Percentiles rank a stretch among this genome's conserved stretches.
These are phyloP conservation scores for Chalaropsis ovoidea DNA, from an alignment of 2,329 filamentous ascomycete species.

Conservation along the genomic window DNA sequence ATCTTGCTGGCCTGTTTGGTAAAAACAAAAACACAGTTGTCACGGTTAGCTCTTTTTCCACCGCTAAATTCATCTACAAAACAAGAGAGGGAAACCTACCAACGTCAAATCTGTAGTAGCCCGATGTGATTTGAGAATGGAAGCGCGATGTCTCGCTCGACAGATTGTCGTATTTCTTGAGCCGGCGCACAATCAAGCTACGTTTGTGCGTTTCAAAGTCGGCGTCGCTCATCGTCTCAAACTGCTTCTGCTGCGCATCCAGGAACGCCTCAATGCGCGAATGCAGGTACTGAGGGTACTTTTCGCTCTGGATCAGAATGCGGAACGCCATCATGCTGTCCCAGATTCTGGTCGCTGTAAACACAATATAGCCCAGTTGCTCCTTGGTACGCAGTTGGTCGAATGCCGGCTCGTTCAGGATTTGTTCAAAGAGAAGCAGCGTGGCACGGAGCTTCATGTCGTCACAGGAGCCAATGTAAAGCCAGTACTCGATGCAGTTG, in stretches of 20 bases:
- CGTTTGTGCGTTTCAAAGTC: slow-evolving; percentile 89
- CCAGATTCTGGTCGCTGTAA: slow-evolving; percentile 62
- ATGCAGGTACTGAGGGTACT: slow-evolving; percentile 72
- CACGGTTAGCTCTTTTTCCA: slow-evolving; percentile 31
- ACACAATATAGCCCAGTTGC: slow-evolving; percentile 93
- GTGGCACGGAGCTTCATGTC: slow-evolving; percentile 65
- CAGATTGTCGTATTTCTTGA: slow-evolving; percentile 89
- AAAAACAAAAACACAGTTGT: no score
- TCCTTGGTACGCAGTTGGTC: slow-evolving; percentile 94
- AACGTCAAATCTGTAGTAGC: slow-evolving; percentile 82
- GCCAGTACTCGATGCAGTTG: slow-evolving; percentile 69
- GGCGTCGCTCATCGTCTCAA: slow-evolving; percentile 66
- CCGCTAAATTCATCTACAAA: not conserved
- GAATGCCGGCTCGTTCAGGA: slow-evolving; percentile 87
- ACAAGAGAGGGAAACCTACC: slow-evolving; percentile 48
- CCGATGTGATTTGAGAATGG: slow-evolving; percentile 64
- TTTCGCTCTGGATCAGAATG: slow-evolving; percentile 89
- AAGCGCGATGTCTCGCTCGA: slow-evolving; percentile 73
- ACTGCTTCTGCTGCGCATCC: slow-evolving; percentile 50
- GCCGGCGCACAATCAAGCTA: slow-evolving; percentile 72
- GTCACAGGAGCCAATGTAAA: slow-evolving; percentile 58
- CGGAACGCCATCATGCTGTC: slow-evolving; percentile 76
- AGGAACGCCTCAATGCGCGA: slow-evolving; percentile 81
- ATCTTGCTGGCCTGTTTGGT: slow-evolving; percentile 52
- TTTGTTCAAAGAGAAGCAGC: slow-evolving; percentile 72